A percentile compares a stretch with the other conserved stretches of the same genome.
Evolutionary conservation across 805 yeast genomes (phyloP).

Genomic region (Ogataea angusta): DNA sequence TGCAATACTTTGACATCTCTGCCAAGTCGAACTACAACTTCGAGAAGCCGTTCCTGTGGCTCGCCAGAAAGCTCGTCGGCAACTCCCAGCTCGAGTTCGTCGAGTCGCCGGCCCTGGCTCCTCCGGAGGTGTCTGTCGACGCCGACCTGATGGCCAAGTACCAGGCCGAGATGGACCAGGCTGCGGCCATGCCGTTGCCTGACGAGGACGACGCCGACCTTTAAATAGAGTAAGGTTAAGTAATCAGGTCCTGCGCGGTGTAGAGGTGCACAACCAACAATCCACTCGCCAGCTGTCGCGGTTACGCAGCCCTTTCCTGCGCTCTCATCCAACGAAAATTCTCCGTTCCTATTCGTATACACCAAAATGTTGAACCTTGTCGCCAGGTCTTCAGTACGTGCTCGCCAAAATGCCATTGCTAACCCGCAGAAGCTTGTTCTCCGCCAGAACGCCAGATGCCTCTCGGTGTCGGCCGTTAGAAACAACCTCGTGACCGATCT

Average conservation of each 20-base stretch:
- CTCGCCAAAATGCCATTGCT: slow-evolving; percentile 1
- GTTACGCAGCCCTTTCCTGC: slow-evolving; percentile 9
- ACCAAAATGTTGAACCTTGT: slow-evolving; percentile 22
- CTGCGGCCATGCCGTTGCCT: slow-evolving; percentile 98
- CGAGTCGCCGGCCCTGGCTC: slow-evolving; percentile 98
- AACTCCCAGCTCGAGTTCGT: slow-evolving; percentile 97
- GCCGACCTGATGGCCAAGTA: slow-evolving; percentile 95
- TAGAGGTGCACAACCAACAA: too few relatives aligned
- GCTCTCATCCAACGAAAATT: slow-evolving; percentile 13
- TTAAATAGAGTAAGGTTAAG: slow-evolving; percentile 39
- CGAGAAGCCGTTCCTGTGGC: slow-evolving; percentile 99
- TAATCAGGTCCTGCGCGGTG: too few relatives aligned
- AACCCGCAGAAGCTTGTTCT: slow-evolving; percentile 8
- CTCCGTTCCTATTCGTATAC: slow-evolving; percentile 6
- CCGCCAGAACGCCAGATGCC: slow-evolving; percentile 25
- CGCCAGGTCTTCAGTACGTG: slow-evolving; percentile 26
- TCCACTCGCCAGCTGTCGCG: neutral
- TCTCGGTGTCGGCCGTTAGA: slow-evolving; percentile 28
- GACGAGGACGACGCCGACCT: slow-evolving; percentile 99
- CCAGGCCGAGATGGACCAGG: slow-evolving; percentile 99
- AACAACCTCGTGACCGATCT: slow-evolving; percentile 72
- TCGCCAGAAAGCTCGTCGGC: slow-evolving; percentile 98
- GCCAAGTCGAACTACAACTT: slow-evolving; percentile 99
- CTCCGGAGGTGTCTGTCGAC: slow-evolving; percentile 98
- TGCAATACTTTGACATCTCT: slow-evolving; percentile 98